These are phyloP conservation scores for Penicillium steckii DNA, from an alignment of 495 filamentous ascomycete genomes.

Conservation along the genomic window DNA sequence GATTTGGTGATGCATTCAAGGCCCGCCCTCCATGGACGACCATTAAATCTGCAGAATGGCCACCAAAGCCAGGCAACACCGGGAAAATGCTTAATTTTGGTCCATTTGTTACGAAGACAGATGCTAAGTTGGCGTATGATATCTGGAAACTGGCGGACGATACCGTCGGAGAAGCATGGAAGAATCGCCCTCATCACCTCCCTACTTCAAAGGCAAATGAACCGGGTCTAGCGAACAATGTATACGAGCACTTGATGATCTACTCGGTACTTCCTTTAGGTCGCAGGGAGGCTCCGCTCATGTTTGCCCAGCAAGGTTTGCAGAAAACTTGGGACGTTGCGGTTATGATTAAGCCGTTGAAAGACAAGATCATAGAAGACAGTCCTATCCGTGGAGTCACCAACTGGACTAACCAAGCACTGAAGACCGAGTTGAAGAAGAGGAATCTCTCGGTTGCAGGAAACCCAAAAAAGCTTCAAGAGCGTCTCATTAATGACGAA, in stretches of 20 bases:
- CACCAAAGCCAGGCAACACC: constrained; percentile 20
- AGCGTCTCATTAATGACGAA: constrained; percentile 4
- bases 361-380: not conserved
- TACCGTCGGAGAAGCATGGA: constrained; percentile 12
- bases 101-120: constrained; percentile 7
- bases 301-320: not conserved
- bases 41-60: constrained; percentile 15
- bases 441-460: not conserved
- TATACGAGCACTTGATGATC: constrained; percentile 25
- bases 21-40: not conserved
- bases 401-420: not conserved
- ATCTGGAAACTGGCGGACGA: constrained; percentile 24
- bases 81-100: constrained; percentile 16
- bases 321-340: not conserved
- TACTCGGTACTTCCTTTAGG: constrained; percentile 11
- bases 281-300: not conserved
- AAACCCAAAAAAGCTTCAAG: not conserved
- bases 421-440: constrained; percentile 1
- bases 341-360: not conserved
- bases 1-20: not conserved
- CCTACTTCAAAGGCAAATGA: constrained; percentile 5
- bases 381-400: not conserved
- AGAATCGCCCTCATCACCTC: not conserved
- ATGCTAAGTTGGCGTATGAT: constrained; percentile 24
- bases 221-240: constrained; percentile 19